Evolutionary conservation across 129 eudicot species (phyloP), one percentile per base, ranked within the genome.

Genomic region (Artemisia tridentata): DNA sequence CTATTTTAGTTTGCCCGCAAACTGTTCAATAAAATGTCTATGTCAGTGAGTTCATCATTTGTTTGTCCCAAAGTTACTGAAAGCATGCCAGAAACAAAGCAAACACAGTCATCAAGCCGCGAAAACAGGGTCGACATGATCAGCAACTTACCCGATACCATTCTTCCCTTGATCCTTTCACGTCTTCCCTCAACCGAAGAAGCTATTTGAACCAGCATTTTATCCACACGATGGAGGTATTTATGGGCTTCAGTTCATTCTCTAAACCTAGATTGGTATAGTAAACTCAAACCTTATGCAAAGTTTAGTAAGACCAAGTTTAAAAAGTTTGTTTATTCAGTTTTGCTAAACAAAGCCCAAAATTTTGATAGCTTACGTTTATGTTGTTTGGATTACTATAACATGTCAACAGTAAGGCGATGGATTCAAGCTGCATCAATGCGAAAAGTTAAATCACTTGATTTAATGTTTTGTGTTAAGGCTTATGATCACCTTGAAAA

Each of bases 211-310:
- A 65, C 56, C 11, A 65, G 57, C 20, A 14, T 66, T 21, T 66
- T 66, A 10, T 66, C 71, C 0, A 45, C 4, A 47, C 17, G 71
- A 21, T 66, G 71, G 71, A 66, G 57, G 41, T 46, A 65, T 20
- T 13, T 45, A 10, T 65, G 55, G 69, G 45, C 69, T 45, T 5
- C 55, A 47, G 13, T 21, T 47, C 43, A 31, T 14, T 19, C 10
- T 1, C 45, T 38, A 38, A 4, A 66, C 17, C 18, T 47, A 19
- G 17, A 21, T 47, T 11, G 12, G 20, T 10, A 1, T n/a, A 29
- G 7, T 9, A 38, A 38, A 38, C 11, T 5, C 16, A 43, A 17
- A 64, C 25, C 13, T 18, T 43, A 0, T 8, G 11, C 11, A 7
- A 8, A 38, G 45, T 38, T 38, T 38, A 7, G 9, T 7, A 2